Conservation (phyloP, 108 stramenopile genomes). For the Skeletonema potamos region DNA sequence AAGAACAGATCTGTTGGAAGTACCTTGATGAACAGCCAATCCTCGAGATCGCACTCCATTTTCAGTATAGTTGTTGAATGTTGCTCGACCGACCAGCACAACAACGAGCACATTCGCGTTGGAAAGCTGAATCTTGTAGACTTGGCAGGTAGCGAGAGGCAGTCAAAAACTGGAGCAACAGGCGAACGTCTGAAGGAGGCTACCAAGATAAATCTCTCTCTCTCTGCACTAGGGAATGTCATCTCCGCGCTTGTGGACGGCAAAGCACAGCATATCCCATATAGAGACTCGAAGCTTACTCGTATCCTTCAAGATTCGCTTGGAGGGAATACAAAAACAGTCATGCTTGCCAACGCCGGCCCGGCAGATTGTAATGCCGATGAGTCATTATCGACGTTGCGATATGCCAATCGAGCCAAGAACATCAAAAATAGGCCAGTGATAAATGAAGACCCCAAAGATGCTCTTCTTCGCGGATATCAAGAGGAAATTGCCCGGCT, state of each 20-base stretch:
- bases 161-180: conserved; percentile 96
- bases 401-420: conserved; percentile 98
- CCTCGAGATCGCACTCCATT: conserved; percentile 89
- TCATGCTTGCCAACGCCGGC: conserved; percentile 94
- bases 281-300: conserved; percentile 98
- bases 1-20: conserved; percentile 84
- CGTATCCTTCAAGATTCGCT: conserved; percentile 97
- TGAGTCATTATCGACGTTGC: conserved; percentile 96
- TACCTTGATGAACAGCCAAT: conserved; percentile 92
- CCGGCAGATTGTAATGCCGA: conserved; percentile 98
- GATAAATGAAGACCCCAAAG: conserved; percentile 98
- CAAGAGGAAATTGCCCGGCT: conserved; percentile 71
- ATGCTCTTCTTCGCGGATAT: conserved; percentile 91
- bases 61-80: conserved; percentile 77
- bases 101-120: conserved; percentile 81
- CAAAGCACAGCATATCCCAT: conserved; percentile 95
- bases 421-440: conserved; percentile 99
- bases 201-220: conserved; percentile 93
- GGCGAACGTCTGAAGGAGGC: conserved; percentile 93
- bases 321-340: conserved; percentile 91
- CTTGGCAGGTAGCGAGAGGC: conserved; percentile 94
- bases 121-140: conserved; percentile 98
- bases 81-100: conserved; percentile 32
- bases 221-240: conserved; percentile 97
- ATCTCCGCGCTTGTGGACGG: conserved; percentile 95